These are phyloP conservation scores for Xylaria hypoxylon DNA, from an alignment of 2,329 filamentous ascomycete genomes.

Conservation along the genomic window DNA sequence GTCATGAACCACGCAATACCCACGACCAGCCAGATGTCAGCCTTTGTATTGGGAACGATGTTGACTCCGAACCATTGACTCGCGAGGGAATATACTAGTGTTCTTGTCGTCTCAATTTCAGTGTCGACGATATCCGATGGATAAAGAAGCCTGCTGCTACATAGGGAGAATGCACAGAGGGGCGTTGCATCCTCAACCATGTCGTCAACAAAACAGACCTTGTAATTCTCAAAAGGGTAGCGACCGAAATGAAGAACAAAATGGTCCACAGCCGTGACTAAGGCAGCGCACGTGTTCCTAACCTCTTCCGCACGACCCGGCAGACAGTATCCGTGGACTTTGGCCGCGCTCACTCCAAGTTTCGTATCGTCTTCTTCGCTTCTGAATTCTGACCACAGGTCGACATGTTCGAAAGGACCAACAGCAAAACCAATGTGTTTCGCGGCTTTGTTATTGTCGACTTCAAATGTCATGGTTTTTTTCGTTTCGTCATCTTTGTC, in stretches of 20 bases:
- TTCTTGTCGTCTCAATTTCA: slow-evolving; percentile 82
- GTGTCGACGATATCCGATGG: slow-evolving; percentile 87
- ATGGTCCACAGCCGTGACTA: slow-evolving; percentile 89
- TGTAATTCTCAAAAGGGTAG: slow-evolving; percentile 93
- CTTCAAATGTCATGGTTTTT: slow-evolving; percentile 88
- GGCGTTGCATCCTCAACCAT: slow-evolving; percentile 79
- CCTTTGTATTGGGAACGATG: slow-evolving; percentile 83
- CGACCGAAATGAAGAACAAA: slow-evolving; percentile 89
- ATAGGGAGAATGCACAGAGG: slow-evolving; percentile 85
- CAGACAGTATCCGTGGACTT: slow-evolving; percentile 91
- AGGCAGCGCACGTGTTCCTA: slow-evolving; percentile 84
- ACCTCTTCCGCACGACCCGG: slow-evolving; percentile 85
- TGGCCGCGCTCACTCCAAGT: slow-evolving; percentile 86
- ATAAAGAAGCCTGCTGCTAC: slow-evolving; percentile 87
- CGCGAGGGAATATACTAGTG: slow-evolving; percentile 84
- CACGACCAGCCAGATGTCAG: slow-evolving; percentile 88
- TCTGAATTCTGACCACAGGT: slow-evolving; percentile 85
- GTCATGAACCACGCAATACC: slow-evolving; percentile 96
- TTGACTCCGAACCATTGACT: slow-evolving; percentile 96
- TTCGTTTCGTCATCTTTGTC: slow-evolving; percentile 82
- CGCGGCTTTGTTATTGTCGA: slow-evolving; percentile 79
- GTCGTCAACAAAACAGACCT: slow-evolving; percentile 94
- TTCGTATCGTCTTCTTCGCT: slow-evolving; percentile 93
- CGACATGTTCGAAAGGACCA: slow-evolving; percentile 93
- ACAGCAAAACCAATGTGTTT: slow-evolving; percentile 94